Evolutionary conservation across 768 basidiomycete genomes (phyloP), one percentile per base, ranked within the genome.

Genomic region (Mycena chlorophos): DNA sequence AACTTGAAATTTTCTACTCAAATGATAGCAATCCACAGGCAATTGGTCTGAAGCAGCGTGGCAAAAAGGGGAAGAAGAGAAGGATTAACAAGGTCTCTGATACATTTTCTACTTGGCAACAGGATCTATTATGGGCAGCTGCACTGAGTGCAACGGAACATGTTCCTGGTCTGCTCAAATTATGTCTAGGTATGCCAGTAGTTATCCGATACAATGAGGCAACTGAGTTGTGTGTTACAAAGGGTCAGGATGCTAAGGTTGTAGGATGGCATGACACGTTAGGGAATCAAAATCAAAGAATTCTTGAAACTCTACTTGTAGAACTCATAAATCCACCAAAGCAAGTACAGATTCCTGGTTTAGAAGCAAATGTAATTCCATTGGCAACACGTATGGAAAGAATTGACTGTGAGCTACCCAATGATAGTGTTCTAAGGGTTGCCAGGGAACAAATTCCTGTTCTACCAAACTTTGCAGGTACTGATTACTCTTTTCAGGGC

Each of bases 141-240:
- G 17, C 17, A 17, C 56, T 38, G 3, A 26, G 23, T 25, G 39
- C 55, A 38, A 13, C n/a, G 3, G 34, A 64, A 27, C 50, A 66
- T 34, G 57, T 70, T 20, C 53, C 72, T 4, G 68, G 67, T 17
- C 68, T 60, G 30, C 31, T 74, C 1, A 25, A 29, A 8, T 28
- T 74, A 14, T 74, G 72, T 58, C 39, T 63, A 28, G 72, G 72
- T 2, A 54, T 74, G 55, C 73, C 71, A 22, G 61, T 75, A 1
- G 67, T 75, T 60, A 65, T 75, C 0, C 51, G 65, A 3, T 46
- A 66, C 38, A 74, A 73, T 56, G 51, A 63, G 14, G 71, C 70
- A 0, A 75, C 69, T 13, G 70, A 73, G 26, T 46, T 72, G 0
- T 70, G 70, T 51, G 70, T 73, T 0, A 75, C 71, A 4, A 71